Evolutionary conservation across 2,329 filamentous ascomycete genomes (phyloP).

Genomic region (Annulohypoxylon truncatum): DNA sequence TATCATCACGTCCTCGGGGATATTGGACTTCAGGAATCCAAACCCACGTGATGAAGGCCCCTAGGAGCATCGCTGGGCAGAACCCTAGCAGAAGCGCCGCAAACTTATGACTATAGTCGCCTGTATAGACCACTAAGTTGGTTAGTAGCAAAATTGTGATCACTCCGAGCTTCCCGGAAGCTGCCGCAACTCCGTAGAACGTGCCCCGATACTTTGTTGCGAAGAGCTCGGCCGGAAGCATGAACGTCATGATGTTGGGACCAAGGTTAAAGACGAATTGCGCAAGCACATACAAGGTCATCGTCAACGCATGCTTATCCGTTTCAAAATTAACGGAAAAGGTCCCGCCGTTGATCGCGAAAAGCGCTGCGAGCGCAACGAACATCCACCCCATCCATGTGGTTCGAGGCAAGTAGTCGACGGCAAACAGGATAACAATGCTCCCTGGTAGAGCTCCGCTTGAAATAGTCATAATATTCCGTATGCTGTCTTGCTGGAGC

Average conservation of each 20-base stretch:
- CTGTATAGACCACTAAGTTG: slow-evolving; percentile 31
- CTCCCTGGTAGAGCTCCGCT: slow-evolving; percentile 41
- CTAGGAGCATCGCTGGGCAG: slow-evolving; percentile 41
- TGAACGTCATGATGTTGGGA: slow-evolving; percentile 72
- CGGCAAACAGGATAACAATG: slow-evolving; percentile 39
- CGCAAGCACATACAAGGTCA: slow-evolving; percentile 63
- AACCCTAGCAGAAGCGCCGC: slow-evolving; percentile 41
- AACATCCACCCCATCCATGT: slow-evolving; percentile 47
- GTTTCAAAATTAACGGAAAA: slow-evolving; percentile 43
- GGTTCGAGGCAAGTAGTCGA: slow-evolving; percentile 44
- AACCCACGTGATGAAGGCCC: slow-evolving; percentile 42
- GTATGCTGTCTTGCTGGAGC: slow-evolving; percentile 38
- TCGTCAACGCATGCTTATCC: slow-evolving; percentile 51
- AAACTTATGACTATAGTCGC: slow-evolving; percentile 22
- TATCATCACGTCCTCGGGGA: slow-evolving; percentile 32
- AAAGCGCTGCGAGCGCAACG: slow-evolving; percentile 40
- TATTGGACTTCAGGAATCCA: slow-evolving; percentile 45
- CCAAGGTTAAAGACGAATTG: slow-evolving; percentile 69
- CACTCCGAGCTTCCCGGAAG: slow-evolving; percentile 68
- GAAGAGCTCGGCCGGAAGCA: slow-evolving; percentile 73
- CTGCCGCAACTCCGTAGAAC: slow-evolving; percentile 71
- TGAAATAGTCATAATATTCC: slow-evolving; percentile 42
- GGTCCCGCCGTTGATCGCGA: slow-evolving; percentile 43
- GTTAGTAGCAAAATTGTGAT: slow-evolving; percentile 64
- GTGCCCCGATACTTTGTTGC: slow-evolving; percentile 72